Percentiles rank a stretch among this genome's conserved stretches.
These are phyloP conservation scores for Prunella vulgaris DNA, from an alignment of 257 asterid species.

Conservation along the genomic window DNA sequence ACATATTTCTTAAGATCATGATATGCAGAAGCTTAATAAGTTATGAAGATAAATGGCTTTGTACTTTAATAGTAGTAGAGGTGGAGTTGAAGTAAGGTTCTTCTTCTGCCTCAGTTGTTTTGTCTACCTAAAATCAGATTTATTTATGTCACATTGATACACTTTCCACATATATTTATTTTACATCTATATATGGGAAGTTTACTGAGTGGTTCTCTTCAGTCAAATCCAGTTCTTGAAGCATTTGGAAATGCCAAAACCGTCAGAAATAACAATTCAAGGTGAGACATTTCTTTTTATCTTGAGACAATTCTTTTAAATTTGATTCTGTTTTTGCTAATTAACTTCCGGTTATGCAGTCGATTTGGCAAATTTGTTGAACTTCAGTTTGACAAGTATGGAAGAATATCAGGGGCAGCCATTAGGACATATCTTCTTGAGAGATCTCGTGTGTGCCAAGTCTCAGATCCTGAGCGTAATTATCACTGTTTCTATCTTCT, in stretches of 20 bases:
- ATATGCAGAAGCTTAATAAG: no score
- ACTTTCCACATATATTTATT: not conserved
- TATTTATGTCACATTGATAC: not conserved
- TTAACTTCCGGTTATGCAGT: slow-evolving; percentile 45
- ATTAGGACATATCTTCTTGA: slow-evolving; percentile 91
- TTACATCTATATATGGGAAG: slow-evolving; percentile 13
- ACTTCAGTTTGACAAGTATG: slow-evolving; percentile 72
- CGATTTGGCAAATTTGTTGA: slow-evolving; percentile 95
- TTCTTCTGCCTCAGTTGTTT: not conserved
- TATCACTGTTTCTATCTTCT: slow-evolving; percentile 89
- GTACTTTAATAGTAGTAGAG: not conserved
- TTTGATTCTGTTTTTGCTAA: slow-evolving; percentile 16
- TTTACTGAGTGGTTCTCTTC: slow-evolving; percentile 37
- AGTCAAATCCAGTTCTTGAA: slow-evolving; percentile 97
- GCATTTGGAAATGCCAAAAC: slow-evolving; percentile 99
- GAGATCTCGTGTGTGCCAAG: slow-evolving; percentile 93
- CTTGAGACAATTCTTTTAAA: not conserved
- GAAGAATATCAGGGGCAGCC: slow-evolving; percentile 96
- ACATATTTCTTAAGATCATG: not conserved
- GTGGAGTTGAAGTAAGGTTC: not conserved
- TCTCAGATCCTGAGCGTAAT: slow-evolving; percentile 89
- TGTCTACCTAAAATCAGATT: not conserved
- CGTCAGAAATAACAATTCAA: slow-evolving; percentile 87
- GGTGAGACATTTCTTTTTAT: slow-evolving; percentile 36
- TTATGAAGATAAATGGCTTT: no score